phyloP scores from a whole-genome alignment of 768 basidiomycete species.

The Boletus insuetus region DNA sequence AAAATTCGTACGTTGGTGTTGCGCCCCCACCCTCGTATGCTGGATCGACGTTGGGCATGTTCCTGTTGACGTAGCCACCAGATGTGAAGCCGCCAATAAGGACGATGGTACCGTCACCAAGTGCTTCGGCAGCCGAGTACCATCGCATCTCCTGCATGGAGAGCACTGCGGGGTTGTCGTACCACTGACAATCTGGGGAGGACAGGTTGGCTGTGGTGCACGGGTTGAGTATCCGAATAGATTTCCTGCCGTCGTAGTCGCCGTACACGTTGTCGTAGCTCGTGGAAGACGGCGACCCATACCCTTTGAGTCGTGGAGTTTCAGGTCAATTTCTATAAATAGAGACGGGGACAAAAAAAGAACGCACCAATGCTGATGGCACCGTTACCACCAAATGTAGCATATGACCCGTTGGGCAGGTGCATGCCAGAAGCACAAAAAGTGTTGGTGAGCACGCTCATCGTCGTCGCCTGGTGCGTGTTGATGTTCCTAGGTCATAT shows the following conservation, averaged over 20 bases:
- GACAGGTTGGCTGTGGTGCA: conserved; percentile 51
- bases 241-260: conserved; percentile 76
- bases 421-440: conserved; percentile 85
- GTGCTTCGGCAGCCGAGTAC: conserved; percentile 71
- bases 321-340: conserved; percentile 33
- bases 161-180: conserved; percentile 59
- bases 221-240: conserved; percentile 78
- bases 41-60: conserved; percentile 65
- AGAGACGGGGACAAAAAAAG: not conserved
- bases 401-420: conserved; percentile 72
- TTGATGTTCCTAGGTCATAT: conserved; percentile 18
- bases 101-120: conserved; percentile 71
- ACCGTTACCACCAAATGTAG: conserved; percentile 72
- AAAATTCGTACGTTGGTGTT: conserved; percentile 82
- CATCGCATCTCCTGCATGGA: conserved; percentile 66
- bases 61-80: conserved; percentile 76
- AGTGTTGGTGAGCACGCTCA: conserved; percentile 54
- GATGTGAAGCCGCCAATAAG: conserved; percentile 77
- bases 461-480: conserved; percentile 17
- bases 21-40: conserved; percentile 57
- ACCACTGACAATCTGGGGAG: conserved; percentile 60
- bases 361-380: conserved; percentile 51
- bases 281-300: conserved; percentile 28
- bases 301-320: conserved; percentile 22
- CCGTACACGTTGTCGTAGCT: conserved; percentile 60